phyloP scores from a whole-genome alignment of 2,329 filamentous ascomycete genomes.

The Sporothrix schenckii region DNA sequence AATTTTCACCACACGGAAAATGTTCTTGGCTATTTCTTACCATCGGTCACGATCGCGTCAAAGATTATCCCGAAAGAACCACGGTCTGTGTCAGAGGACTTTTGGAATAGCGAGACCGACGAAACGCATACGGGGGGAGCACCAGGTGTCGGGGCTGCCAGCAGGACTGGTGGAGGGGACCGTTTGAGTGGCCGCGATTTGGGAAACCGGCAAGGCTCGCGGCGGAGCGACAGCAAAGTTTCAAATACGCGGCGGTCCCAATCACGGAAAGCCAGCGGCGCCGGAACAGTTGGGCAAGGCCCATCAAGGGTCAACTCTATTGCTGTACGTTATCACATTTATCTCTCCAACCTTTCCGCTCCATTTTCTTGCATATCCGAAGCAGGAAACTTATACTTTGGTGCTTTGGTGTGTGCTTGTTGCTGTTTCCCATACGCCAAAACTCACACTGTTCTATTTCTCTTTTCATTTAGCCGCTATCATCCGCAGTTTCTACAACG shows the following conservation, averaged over 20 bases:
- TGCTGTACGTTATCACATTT: conserved; percentile 10
- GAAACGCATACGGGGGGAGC: conserved; percentile 49
- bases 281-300: conserved; percentile 46
- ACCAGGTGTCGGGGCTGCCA: neutral
- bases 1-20: conserved; percentile 92
- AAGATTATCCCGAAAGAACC: conserved; percentile 40
- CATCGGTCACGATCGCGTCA: conserved; percentile 41
- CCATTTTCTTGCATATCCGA: neutral
- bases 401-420: neutral
- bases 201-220: conserved; percentile 54
- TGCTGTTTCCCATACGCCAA: neutral
- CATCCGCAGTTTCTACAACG: conserved; percentile 34
- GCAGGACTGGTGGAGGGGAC: conserved; percentile 43
- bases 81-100: conserved; percentile 50
- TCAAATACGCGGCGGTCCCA: conserved; percentile 55
- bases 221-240: conserved; percentile 58
- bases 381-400: neutral
- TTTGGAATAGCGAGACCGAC: conserved; percentile 76
- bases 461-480: conserved; percentile 31
- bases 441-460: neutral
- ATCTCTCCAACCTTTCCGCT: too few species aligned
- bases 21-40: conserved; percentile 68
- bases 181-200: conserved; percentile 55
- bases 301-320: conserved; percentile 54
- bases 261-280: conserved; percentile 58